Evolutionary conservation across 176 grass and related monocot species (phyloP), one percentile per base, ranked within the genome.

Genomic region (Musa schizocarpa): DNA sequence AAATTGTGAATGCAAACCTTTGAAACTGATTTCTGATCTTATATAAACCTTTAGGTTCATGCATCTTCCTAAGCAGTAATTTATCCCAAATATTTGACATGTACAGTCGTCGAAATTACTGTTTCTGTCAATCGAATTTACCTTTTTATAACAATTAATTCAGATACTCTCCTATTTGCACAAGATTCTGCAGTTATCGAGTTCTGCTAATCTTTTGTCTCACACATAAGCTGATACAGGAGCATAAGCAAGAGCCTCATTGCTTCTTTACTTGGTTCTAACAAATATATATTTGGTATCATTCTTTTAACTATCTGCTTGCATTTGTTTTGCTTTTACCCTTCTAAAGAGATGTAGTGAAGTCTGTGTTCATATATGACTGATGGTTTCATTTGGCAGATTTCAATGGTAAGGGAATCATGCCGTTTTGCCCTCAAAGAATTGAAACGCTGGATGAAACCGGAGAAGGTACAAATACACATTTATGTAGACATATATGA

Each of bases 391-490:
- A 19, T n/a, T 17, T 62, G 14, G 23, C 81, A 99, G 96, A 88
- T 99, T 49, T 87, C 88, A 9, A 64, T 95, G 16, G 81, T 65
- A 2, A 99, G 86, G 71, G 55, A 64, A 5, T n/a, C 96, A 13
- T 91, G 88, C 68, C 17, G 22, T 13, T 99, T 95, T 74, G 74
- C 91, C 63, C 34, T 94, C 16, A 89, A 95, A 49, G 67, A 77
- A 22, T 63, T 99, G 65, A 95, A 92, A 81, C 91, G 13, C 22
- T 99, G 96, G 96, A 87, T 92, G 82, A 99, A 95, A 73, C 91
- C 96, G 6, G 80, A 99, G 1, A 95, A 95, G 91, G 96, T 87
- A 59, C 22, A 63, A 48, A 57, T 74, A 7, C 22, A 29, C 29
- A 56, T 27, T 50, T 2, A 2, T 71, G 9, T 71, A 51, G 1